Conservation (phyloP, 2,329 filamentous ascomycete species). For the Aspergillus sp. region DNA sequence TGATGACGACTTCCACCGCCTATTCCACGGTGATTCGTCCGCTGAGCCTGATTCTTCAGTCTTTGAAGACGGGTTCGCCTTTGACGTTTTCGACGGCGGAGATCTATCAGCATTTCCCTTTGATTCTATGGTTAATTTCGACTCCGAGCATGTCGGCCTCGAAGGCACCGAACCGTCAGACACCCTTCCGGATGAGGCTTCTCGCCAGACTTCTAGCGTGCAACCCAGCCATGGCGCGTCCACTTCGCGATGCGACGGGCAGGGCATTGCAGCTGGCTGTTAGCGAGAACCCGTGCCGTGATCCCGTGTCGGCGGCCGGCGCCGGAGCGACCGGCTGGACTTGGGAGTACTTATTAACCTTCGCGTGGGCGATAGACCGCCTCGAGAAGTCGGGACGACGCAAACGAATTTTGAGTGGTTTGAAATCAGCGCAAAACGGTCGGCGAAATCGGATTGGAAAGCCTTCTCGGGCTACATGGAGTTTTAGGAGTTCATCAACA, state of each 20-base stretch:
- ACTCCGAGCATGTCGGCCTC: conserved; percentile 49
- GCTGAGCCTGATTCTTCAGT: conserved; percentile 71
- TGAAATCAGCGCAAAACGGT: conserved; percentile 29
- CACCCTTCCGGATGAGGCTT: conserved; percentile 51
- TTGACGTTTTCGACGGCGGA: conserved; percentile 62
- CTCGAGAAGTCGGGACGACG: conserved; percentile 38
- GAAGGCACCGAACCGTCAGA: conserved; percentile 45
- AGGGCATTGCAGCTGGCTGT: conserved; percentile 53
- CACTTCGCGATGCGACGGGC: conserved; percentile 54
- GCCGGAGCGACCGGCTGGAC: conserved; percentile 31
- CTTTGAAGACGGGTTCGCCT: conserved; percentile 73
- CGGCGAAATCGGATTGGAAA: conserved; percentile 37
- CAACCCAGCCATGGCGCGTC: conserved; percentile 56
- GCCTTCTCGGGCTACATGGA: conserved; percentile 36
- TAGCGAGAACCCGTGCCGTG: conserved; percentile 41
- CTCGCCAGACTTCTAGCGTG: conserved; percentile 52
- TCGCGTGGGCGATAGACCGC: conserved; percentile 47
- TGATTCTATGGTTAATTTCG: conserved; percentile 57
- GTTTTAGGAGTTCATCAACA: conserved; percentile 39
- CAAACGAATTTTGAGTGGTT: conserved; percentile 27
- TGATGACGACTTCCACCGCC: conserved; percentile 64
- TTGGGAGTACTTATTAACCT: conserved; percentile 49
- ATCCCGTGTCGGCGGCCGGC: conserved; percentile 35
- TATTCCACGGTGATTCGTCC: conserved; percentile 64
- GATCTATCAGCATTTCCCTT: conserved; percentile 51